Percentiles rank a stretch among this genome's conserved stretches.
Conservation (phyloP, 768 basidiomycete genomes). For the Sutorius australiensis region DNA sequence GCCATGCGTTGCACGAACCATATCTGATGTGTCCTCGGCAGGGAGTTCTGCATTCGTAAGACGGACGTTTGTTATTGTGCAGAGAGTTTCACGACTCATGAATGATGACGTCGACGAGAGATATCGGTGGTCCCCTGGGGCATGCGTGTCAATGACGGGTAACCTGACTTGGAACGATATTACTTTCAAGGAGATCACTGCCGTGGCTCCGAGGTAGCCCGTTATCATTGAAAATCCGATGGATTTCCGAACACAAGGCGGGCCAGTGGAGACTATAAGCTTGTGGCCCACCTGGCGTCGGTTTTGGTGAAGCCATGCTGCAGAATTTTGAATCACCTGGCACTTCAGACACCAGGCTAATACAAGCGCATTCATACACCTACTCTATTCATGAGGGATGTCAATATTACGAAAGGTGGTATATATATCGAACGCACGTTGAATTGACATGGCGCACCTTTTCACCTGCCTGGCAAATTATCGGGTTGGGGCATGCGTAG, state of each 20-base stretch:
- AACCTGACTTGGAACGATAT: slow-evolving; percentile 4
- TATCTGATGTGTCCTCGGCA: not conserved
- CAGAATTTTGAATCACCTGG: not conserved
- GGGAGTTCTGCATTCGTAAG: slow-evolving; percentile 12
- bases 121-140: not conserved
- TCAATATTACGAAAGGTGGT: slow-evolving; percentile 5
- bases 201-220: not conserved
- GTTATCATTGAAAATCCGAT: not conserved
- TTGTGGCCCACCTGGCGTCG: not conserved
- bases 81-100: not conserved
- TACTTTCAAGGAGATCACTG: slow-evolving; percentile 3
- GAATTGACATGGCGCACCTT: not conserved
- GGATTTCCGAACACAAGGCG: not conserved
- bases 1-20: not conserved
- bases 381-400: not conserved
- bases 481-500: too few species aligned
- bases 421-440: slow-evolving; percentile 4
- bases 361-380: not conserved
- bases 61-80: too few species aligned
- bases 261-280: not conserved
- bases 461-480: not conserved
- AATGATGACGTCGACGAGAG: not conserved
- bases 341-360: slow-evolving; percentile 8
- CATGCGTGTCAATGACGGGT: not conserved
- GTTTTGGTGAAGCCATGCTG: not conserved